Percentiles rank a stretch among this genome's conserved stretches.
phyloP scores from a whole-genome alignment of 441 rosid genomes.

The Erysimum cheiri region DNA sequence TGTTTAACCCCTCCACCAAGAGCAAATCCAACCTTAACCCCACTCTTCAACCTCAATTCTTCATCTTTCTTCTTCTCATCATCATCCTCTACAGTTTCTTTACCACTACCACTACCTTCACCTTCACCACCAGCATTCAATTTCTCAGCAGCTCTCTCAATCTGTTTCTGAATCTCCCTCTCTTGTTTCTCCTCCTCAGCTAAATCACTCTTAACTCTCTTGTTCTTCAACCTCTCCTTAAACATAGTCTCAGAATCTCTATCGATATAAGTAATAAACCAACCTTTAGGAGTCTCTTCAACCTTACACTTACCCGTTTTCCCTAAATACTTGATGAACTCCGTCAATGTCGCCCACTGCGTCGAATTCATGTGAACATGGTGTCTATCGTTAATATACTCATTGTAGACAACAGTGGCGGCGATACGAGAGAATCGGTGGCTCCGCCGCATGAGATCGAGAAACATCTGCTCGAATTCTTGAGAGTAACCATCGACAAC shows the following conservation, averaged over 20 bases:
- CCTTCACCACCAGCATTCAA: conserved; percentile 37
- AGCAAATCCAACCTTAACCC: conserved; percentile 74
- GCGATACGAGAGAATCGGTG: conserved; percentile 88
- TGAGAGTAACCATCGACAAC: conserved; percentile 85
- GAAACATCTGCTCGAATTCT: conserved; percentile 78
- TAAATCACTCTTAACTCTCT: conserved; percentile 74
- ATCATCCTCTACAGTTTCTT: conserved; percentile 27
- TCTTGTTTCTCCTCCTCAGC: conserved; percentile 95
- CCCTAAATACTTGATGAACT: conserved; percentile 83
- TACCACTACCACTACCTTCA: conserved; percentile 39
- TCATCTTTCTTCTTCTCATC: conserved; percentile 30
- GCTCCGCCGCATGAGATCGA: conserved; percentile 79
- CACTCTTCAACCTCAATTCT: conserved; percentile 59
- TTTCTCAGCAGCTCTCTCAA: conserved; percentile 75
- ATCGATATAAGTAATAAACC: conserved; percentile 94
- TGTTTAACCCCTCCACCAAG: conserved; percentile 49
- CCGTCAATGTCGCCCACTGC: conserved; percentile 88
- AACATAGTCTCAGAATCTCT: conserved; percentile 84
- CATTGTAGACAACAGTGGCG: conserved; percentile 95
- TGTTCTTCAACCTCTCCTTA: conserved; percentile 84
- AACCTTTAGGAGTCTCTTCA: conserved; percentile 93
- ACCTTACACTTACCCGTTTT: conserved; percentile 90
- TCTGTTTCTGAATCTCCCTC: conserved; percentile 77
- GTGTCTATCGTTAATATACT: conserved; percentile 82
- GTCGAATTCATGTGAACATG: conserved; percentile 96